These are phyloP conservation scores for Moesziomyces sp. DNA, from an alignment of 1,284 basidiomycete species.

Conservation along the genomic window DNA sequence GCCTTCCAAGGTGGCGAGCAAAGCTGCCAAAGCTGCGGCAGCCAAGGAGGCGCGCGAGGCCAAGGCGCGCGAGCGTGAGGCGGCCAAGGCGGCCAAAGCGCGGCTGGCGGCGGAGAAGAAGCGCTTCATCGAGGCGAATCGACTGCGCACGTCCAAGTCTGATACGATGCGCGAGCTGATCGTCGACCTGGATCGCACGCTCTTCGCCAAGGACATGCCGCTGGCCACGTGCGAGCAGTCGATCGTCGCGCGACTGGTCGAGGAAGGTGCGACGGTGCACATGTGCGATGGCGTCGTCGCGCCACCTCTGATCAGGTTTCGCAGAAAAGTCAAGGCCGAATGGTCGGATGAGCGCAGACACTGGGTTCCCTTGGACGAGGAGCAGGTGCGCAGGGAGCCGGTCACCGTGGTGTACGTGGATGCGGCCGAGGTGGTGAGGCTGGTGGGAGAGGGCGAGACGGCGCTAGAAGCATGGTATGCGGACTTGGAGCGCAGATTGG, in stretches of 20 bases:
- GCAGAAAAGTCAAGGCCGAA: constrained; percentile 26
- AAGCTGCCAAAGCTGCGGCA: constrained; percentile 12
- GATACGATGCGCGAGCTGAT: constrained; percentile 52
- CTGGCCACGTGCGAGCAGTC: constrained; percentile 11
- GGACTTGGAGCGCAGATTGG: constrained; percentile 20
- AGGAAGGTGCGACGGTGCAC: constrained; percentile 32
- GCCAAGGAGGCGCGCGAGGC: constrained; percentile 25
- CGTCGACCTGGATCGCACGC: constrained; percentile 36
- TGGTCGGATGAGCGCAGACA: constrained; percentile 27
- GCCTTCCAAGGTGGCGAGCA: neutral
- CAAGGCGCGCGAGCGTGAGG: constrained; percentile 33
- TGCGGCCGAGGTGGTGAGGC: constrained; percentile 27
- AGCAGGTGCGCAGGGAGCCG: constrained; percentile 23
- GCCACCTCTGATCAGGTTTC: constrained; percentile 30
- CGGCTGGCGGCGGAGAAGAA: constrained; percentile 29
- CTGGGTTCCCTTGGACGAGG: constrained; percentile 34
- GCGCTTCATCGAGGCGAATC: constrained; percentile 44
- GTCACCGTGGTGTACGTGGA: constrained; percentile 33
- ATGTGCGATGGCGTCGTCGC: constrained; percentile 24
- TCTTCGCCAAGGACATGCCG: constrained; percentile 27
- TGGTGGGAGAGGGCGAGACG: constrained; percentile 18
- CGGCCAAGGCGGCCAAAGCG: constrained; percentile 27
- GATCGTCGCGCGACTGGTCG: constrained; percentile 22
- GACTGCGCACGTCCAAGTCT: constrained; percentile 36
- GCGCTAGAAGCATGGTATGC: constrained; percentile 33